phyloP scores from a whole-genome alignment of 2,329 filamentous ascomycete genomes.

The Fusarium graminum region DNA sequence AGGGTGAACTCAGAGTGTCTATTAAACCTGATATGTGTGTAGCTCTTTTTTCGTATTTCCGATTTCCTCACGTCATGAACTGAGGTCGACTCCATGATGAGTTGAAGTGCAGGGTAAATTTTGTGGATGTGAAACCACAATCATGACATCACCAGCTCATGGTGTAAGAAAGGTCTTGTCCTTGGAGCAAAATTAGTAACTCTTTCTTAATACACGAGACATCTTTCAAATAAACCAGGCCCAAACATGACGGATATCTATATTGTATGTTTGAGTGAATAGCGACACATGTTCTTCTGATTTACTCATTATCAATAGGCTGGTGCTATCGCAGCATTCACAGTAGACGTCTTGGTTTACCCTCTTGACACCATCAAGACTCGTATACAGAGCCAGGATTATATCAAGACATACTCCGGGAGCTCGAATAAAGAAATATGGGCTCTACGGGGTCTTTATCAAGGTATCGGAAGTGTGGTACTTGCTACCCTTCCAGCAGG shows the following conservation, averaged over 20 bases:
- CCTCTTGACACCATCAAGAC: conserved; percentile 93
- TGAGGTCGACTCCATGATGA: conserved; percentile 1
- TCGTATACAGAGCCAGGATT: conserved; percentile 82
- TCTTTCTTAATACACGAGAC: background rate
- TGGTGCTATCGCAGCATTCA: conserved; percentile 86
- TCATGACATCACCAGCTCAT: conserved; percentile 40
- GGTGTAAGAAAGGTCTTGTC: conserved; percentile 18
- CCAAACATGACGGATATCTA: conserved; percentile 51
- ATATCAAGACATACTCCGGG: conserved; percentile 73
- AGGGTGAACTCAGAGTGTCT: too few relatives aligned
- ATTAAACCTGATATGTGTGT: too few relatives aligned
- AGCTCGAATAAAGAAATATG: conserved; percentile 67
- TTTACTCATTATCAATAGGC: conserved; percentile 66
- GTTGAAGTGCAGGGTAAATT: conserved; percentile 34
- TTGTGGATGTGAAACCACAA: conserved; percentile 12
- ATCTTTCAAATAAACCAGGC: background rate
- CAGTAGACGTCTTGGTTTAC: conserved; percentile 87
- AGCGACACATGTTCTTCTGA: fast-evolving
- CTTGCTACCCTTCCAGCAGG: conserved; percentile 90
- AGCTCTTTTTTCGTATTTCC: background rate
- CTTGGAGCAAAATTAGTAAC: background rate
- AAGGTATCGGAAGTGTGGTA: conserved; percentile 87
- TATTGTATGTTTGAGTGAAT: conserved; percentile 40
- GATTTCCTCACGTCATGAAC: background rate
- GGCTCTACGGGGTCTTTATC: conserved; percentile 80